Evolutionary conservation across 257 asterid genomes (phyloP).

Genomic region (Solanum medicagineum): DNA sequence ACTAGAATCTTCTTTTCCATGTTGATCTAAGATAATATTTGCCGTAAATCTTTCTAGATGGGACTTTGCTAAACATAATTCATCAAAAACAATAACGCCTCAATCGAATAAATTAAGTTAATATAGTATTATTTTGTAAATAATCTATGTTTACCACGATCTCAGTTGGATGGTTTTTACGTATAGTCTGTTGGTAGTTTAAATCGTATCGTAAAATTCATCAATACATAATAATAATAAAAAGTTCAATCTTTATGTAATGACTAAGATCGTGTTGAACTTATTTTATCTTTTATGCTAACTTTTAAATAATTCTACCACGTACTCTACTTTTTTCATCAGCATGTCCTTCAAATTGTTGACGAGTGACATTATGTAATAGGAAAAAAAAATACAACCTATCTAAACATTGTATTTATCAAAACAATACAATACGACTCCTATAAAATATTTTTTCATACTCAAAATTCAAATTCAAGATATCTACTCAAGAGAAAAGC

Average conservation of each 20-base stretch:
- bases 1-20: background rate
- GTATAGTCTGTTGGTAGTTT: no score
- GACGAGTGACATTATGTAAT: background rate
- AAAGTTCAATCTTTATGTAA: no score
- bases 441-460: no score
- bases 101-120: background rate
- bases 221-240: no score
- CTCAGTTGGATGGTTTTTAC: background rate
- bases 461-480: no score
- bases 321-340: background rate
- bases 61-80: background rate
- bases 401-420: background rate
- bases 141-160: background rate
- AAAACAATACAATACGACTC: background rate
- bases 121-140: background rate
- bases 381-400: accelerated
- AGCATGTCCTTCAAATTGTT: background rate
- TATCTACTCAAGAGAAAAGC: no score
- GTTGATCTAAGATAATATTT: background rate
- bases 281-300: background rate
- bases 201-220: no score
- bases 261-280: no score
- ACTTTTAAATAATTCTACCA: background rate
- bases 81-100: background rate
- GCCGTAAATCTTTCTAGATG: background rate